Percentiles rank a stretch among this genome's conserved stretches.
Evolutionary conservation across 257 asterid genomes (phyloP).

Genomic region (Solanum pinnatisectum): DNA sequence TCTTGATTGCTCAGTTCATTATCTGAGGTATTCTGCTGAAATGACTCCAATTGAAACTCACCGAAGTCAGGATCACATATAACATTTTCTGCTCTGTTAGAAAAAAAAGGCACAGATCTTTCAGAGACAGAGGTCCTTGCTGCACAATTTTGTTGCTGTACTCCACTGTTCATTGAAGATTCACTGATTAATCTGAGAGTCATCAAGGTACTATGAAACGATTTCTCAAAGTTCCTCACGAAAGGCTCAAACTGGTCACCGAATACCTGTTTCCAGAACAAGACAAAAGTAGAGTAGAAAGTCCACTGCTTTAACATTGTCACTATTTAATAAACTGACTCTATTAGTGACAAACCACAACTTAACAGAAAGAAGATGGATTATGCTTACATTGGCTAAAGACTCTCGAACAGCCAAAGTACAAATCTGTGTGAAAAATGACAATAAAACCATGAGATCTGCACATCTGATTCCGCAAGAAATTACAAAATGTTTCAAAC

Average conservation of each 20-base stretch:
- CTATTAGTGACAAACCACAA: background rate
- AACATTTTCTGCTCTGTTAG: constrained; percentile 13
- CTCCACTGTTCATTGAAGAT: constrained; percentile 30
- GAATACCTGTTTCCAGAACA: constrained; percentile 28
- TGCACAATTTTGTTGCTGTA: constrained; percentile 10
- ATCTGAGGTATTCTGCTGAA: constrained; percentile 2
- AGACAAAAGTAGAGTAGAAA: background rate
- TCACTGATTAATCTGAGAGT: constrained; percentile 48
- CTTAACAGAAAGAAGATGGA: background rate
- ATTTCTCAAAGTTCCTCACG: constrained; percentile 35
- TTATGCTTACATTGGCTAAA: constrained; percentile 25
- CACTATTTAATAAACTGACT: background rate
- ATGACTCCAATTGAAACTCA: constrained; percentile 15
- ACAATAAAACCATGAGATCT: background rate
- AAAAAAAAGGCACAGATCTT: constrained; percentile 2
- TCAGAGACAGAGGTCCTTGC: constrained; percentile 22
- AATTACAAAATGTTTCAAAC: background rate
- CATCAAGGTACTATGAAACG: constrained; percentile 35
- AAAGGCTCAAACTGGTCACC: constrained; percentile 27
- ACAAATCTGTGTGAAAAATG: constrained; percentile 47
- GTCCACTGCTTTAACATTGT: background rate
- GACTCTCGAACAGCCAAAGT: constrained; percentile 58
- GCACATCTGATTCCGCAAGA: background rate
- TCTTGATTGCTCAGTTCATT: constrained; percentile 9
- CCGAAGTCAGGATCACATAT: constrained; percentile 5